phyloP scores from a whole-genome alignment of 2,329 filamentous ascomycete genomes.

The Drechslerella coelobrocha region DNA sequence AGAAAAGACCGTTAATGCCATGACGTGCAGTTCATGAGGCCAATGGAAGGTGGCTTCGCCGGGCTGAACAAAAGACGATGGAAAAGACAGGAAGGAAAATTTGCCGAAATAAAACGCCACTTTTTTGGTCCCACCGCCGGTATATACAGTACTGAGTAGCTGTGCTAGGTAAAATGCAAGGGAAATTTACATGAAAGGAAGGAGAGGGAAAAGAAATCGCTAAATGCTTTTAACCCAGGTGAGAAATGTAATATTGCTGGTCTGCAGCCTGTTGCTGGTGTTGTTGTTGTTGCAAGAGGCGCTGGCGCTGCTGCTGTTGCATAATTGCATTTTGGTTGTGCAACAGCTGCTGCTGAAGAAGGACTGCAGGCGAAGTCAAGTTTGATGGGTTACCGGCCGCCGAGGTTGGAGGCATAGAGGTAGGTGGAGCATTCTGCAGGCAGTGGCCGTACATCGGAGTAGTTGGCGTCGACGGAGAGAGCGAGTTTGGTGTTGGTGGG shows the following conservation, averaged over 20 bases:
- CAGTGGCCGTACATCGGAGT: slow-evolving; percentile 50
- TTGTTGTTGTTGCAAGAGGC: slow-evolving; percentile 33
- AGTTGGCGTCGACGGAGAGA: slow-evolving; percentile 49
- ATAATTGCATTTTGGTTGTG: slow-evolving; percentile 50
- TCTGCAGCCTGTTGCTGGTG: slow-evolving; percentile 41
- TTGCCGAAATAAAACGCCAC: slow-evolving; percentile 49
- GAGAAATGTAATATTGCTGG: slow-evolving; percentile 50
- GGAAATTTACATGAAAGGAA: background rate
- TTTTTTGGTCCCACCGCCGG: slow-evolving; percentile 46
- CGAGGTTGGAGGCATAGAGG: slow-evolving; percentile 48
- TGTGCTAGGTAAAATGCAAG: slow-evolving; percentile 33
- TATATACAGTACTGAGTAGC: slow-evolving; percentile 46
- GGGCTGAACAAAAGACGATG: slow-evolving; percentile 7
- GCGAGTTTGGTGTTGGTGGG: slow-evolving; percentile 43
- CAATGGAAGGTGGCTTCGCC: slow-evolving; percentile 10
- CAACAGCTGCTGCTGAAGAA: slow-evolving; percentile 46
- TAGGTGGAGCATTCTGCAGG: slow-evolving; percentile 38
- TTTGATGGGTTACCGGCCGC: slow-evolving; percentile 42
- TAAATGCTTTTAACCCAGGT: slow-evolving; percentile 51
- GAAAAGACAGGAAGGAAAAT: slow-evolving; percentile 32
- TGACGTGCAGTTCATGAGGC: slow-evolving; percentile 23
- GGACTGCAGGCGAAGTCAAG: slow-evolving; percentile 45
- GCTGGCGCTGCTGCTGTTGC: slow-evolving; percentile 47
- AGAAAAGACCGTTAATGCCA: slow-evolving; percentile 26
- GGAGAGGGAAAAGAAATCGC: slow-evolving; percentile 29